phyloP scores from a whole-genome alignment of 192 early-diverging fungal species.

The Linnemannia schmuckeri region DNA sequence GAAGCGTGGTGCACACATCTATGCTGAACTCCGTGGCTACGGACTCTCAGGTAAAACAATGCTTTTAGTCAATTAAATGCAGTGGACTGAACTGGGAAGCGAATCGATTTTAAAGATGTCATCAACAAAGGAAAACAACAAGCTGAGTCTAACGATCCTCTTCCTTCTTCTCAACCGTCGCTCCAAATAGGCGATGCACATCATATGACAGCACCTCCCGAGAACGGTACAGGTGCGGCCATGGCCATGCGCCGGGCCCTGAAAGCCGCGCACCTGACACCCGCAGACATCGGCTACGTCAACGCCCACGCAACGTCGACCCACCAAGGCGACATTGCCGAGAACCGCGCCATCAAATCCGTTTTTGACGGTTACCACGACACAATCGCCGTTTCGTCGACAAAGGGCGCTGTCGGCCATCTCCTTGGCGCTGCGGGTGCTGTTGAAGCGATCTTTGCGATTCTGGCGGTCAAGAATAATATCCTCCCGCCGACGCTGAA shows the following conservation, averaged over 20 bases:
- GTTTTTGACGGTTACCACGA: slow-evolving; percentile 74
- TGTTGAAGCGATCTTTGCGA: slow-evolving; percentile 91
- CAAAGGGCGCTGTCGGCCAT: slow-evolving; percentile 94
- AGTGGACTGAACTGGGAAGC: not conserved
- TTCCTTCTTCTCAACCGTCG: not conserved
- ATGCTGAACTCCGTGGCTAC: slow-evolving; percentile 91
- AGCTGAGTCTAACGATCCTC: not conserved
- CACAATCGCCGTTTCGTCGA: slow-evolving; percentile 83
- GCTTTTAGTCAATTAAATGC: not conserved
- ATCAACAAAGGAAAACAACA: too few relatives aligned
- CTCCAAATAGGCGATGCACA: slow-evolving; percentile 76
- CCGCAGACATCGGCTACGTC: slow-evolving; percentile 83
- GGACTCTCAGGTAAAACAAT: slow-evolving; percentile 77
- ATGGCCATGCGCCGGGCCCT: slow-evolving; percentile 89
- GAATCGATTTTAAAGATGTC: not conserved
- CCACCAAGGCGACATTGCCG: slow-evolving; percentile 82
- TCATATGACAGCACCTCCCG: slow-evolving; percentile 94
- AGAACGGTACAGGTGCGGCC: slow-evolving; percentile 87
- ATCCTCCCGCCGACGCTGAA: slow-evolving; percentile 90
- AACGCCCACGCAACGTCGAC: slow-evolving; percentile 98
- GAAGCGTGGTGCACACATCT: slow-evolving; percentile 87
- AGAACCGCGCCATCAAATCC: slow-evolving; percentile 85
- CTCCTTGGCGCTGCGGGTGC: slow-evolving; percentile 96
- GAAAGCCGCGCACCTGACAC: slow-evolving; percentile 66
- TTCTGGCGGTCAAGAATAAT: slow-evolving; percentile 82